Conservation (phyloP, 2,329 filamentous ascomycete genomes). For the Colletotrichum abscissum region DNA sequence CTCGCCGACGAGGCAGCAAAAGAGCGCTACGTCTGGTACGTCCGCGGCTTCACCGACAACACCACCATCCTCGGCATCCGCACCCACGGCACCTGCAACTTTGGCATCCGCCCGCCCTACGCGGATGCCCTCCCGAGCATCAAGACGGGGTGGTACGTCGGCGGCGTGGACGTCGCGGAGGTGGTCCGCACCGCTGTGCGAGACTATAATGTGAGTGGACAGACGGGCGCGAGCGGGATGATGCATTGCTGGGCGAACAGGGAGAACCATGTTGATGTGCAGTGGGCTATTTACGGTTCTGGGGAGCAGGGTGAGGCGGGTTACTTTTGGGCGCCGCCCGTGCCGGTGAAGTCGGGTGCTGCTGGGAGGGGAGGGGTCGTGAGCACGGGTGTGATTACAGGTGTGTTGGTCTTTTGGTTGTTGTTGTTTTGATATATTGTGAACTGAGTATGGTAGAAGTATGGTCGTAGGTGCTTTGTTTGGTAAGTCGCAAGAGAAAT, state of each 20-base stretch:
- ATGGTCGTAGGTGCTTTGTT: background rate
- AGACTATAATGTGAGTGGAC: background rate
- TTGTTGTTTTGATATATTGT: background rate
- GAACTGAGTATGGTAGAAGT: background rate
- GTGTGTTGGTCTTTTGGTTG: background rate
- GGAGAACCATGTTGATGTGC: constrained; percentile 2
- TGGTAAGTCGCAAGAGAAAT: background rate
- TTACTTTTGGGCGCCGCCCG: constrained; percentile 4
- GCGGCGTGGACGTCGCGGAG: constrained; percentile 5
- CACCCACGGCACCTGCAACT: constrained; percentile 4
- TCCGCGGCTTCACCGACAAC: constrained; percentile 11
- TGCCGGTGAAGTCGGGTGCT: constrained; percentile 4
- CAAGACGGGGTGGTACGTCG: constrained; percentile 11
- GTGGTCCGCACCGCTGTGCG: background rate
- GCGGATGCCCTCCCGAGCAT: background rate
- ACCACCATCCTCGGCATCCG: constrained; percentile 6
- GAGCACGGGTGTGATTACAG: background rate
- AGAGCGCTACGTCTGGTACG: background rate
- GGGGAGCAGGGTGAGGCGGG: constrained; percentile 7
- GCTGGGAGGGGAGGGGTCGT: background rate
- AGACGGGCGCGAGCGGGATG: constrained; percentile 12
- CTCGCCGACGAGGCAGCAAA: constrained; percentile 4
- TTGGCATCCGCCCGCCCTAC: constrained; percentile 18
- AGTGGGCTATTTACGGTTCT: constrained; percentile 12
- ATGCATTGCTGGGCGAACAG: constrained; percentile 10